A percentile compares a stretch with the other conserved stretches of the same genome.
phyloP scores from a whole-genome alignment of 306 rosid species.

The Psophocarpus tetragonolobus region DNA sequence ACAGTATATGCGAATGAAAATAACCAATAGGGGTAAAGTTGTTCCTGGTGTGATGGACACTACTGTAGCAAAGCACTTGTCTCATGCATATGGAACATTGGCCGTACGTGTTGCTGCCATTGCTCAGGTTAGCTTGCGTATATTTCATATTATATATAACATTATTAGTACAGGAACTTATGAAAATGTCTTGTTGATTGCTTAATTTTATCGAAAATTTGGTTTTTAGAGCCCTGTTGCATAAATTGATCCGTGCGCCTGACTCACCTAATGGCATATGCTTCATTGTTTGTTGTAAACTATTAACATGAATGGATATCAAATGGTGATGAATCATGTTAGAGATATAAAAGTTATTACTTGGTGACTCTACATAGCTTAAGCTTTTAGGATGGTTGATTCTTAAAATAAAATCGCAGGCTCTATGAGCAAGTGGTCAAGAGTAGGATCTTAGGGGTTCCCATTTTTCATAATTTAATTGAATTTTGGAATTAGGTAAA shows the following conservation, averaged over 20 bases:
- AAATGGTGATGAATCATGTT: neutral
- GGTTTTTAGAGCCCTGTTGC: neutral
- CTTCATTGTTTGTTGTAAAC: neutral
- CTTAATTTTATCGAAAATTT: neutral
- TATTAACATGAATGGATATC: neutral
- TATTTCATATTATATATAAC: neutral
- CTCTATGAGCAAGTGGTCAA: neutral
- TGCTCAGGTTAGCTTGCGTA: slow-evolving; percentile 66
- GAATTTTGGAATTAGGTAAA: neutral
- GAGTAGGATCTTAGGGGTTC: neutral
- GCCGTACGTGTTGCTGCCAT: slow-evolving; percentile 76
- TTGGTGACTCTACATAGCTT: neutral
- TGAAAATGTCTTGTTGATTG: neutral
- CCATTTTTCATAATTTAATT: neutral
- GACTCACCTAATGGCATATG: neutral
- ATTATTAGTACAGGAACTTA: neutral
- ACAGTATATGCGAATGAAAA: slow-evolving; percentile 74
- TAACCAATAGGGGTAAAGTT: slow-evolving; percentile 56
- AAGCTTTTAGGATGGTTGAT: neutral
- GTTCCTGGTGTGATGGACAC: slow-evolving; percentile 89
- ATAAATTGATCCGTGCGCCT: neutral
- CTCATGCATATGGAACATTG: slow-evolving; percentile 75
- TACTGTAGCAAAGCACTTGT: slow-evolving; percentile 70
- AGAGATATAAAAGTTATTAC: neutral
- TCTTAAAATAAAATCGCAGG: neutral